Conservation (phyloP, 345 rosid species). For the Eucalyptus tenuipes region DNA sequence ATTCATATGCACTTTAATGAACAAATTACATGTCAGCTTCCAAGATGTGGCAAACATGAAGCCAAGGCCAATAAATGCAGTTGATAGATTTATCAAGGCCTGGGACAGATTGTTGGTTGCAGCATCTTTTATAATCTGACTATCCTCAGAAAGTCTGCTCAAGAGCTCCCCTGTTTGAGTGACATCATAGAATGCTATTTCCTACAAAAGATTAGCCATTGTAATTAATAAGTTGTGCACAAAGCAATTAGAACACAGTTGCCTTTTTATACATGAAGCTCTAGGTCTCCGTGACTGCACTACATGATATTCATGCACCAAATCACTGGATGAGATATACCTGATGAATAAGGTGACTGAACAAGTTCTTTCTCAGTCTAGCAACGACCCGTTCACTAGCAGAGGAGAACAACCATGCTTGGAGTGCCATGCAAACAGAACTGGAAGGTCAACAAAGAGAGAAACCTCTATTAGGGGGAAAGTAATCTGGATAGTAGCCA, state of each 20-base stretch:
- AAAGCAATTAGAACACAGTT: neutral
- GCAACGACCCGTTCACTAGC: slow-evolving; percentile 42
- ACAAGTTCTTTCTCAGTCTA: slow-evolving; percentile 27
- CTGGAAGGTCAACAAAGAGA: neutral
- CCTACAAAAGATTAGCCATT: slow-evolving; percentile 2
- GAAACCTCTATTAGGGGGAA: neutral
- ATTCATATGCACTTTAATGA: neutral
- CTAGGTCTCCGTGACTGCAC: neutral
- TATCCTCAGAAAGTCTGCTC: slow-evolving; percentile 38
- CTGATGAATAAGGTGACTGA: slow-evolving; percentile 31
- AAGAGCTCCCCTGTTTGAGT: slow-evolving; percentile 37
- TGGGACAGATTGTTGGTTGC: slow-evolving; percentile 39
- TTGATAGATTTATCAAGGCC: slow-evolving; percentile 27
- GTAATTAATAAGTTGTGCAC: neutral
- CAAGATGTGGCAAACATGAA: slow-evolving; percentile 38
- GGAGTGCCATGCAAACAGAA: slow-evolving; percentile 23
- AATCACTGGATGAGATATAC: neutral
- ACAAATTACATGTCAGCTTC: slow-evolving; percentile 27
- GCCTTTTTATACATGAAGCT: neutral
- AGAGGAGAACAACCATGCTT: slow-evolving; percentile 30
- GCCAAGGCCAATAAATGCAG: slow-evolving; percentile 22
- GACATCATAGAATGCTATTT: slow-evolving; percentile 39
- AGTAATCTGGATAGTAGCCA: neutral
- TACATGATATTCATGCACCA: neutral
- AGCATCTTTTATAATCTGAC: slow-evolving; percentile 39